phyloP scores from a whole-genome alignment of 306 rosid genomes.

The Dryas drummondii region DNA sequence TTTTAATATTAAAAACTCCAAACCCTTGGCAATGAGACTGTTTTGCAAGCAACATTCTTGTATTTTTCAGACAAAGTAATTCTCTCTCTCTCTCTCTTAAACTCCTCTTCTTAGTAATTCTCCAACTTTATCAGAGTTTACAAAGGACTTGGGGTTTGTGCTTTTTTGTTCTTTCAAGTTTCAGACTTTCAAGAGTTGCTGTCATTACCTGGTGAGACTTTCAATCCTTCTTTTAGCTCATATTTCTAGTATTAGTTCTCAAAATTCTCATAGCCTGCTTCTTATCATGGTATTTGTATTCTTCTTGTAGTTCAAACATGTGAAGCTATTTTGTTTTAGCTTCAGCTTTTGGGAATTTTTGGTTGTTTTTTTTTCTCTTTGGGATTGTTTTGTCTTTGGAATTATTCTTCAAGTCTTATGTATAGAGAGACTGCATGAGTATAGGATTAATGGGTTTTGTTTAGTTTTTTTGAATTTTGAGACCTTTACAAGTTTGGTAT shows the following conservation, averaged over 20 bases:
- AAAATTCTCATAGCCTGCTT: neutral
- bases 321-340: neutral
- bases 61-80: conserved; percentile 2
- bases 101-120: neutral
- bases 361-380: neutral
- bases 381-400: conserved; percentile 1
- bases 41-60: conserved; percentile 9
- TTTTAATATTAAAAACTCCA: conserved; percentile 5
- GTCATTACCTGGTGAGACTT: conserved; percentile 13
- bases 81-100: conserved; percentile 22
- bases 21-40: conserved; percentile 7
- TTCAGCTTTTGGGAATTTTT: neutral
- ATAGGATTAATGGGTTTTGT: conserved; percentile 6
- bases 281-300: neutral
- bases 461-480: neutral
- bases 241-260: neutral
- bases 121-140: neutral
- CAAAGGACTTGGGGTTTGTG: neutral
- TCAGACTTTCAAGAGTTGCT: conserved; percentile 20
- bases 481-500: neutral
- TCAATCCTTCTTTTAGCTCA: neutral
- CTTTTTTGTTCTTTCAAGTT: conserved; percentile 5
- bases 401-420: neutral
- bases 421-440: neutral
- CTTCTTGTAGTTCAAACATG: neutral